Evolutionary conservation across 805 yeast species (phyloP), one percentile per base, ranked within the genome.

Genomic region (Metschnikowia aberdeeniae): DNA sequence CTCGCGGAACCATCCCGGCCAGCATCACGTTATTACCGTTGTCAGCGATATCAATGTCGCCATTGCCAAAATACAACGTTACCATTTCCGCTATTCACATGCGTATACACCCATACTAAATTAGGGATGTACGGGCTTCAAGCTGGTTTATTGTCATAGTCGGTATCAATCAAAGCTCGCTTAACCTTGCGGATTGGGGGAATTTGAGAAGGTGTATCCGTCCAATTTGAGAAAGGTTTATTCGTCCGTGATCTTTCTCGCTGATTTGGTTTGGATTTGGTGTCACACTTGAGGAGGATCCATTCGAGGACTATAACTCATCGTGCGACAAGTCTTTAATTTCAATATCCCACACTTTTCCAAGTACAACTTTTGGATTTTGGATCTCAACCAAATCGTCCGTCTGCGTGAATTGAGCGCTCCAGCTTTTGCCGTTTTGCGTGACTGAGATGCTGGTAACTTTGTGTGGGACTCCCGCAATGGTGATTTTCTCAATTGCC

Each of bases 401-500:
- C 6, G 17, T 14, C 36, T 35, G 45, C n/a, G 17, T 9, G 27
- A 37, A 24, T 1, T 52, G 50, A 0, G 73, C 71, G 1, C 47
- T 48, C 76, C 77, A 70, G 3, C 52, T 39, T n/a, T 66, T 36
- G 1, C 61, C 73, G 26, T 55, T 64, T 55, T 77, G 80, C 6
- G 49, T 42, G 6, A 78, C 68, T 2, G 37, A 46, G 5, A 63
- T 70, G 5, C 36, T 34, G 12, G 52, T 56, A 13, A 52, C 36
- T 3, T 41, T 45, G 14, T 29, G 7, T 7, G 33, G n/a, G 3
- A 51, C 51, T 4, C 79, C 79, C 28, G 81, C 62, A 31, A 87
- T 53, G 1, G 78, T 59, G 12, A 86, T 73, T 50, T 71, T 77
- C 51, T 83, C 89, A 41, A 86, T 64, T 5, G 53, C 61, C n/a